These are phyloP conservation scores for Aspergillus japonicus DNA, from an alignment of 2,329 filamentous ascomycete genomes.

Conservation along the genomic window DNA sequence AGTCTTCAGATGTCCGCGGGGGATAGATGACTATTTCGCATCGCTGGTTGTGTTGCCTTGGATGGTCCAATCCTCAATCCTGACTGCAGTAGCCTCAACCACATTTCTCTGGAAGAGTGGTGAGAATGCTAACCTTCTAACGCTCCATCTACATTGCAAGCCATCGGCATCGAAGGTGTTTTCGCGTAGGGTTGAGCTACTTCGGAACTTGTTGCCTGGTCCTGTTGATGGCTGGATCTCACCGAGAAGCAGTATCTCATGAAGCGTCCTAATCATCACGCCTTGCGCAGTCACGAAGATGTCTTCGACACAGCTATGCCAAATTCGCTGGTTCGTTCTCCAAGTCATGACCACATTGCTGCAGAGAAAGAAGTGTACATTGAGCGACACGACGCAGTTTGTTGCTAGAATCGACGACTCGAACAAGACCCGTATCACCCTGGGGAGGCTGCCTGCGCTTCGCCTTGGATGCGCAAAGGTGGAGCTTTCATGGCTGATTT, in stretches of 20 bases:
- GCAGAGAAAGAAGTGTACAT: background rate
- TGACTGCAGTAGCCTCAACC: background rate
- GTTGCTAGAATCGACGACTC: too few relatives aligned
- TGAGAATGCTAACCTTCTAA: background rate
- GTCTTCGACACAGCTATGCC: background rate
- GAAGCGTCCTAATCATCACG: background rate
- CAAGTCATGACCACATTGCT: background rate
- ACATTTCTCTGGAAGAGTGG: background rate
- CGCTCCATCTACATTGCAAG: background rate
- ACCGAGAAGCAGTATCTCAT: background rate
- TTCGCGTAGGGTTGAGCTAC: background rate
- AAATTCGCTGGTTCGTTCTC: background rate
- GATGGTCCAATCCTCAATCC: too few relatives aligned
- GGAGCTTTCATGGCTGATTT: too few relatives aligned
- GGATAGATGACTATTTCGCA: too few relatives aligned
- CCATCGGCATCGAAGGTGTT: background rate
- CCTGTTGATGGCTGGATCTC: background rate
- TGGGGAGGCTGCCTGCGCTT: too few relatives aligned
- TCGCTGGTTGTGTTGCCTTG: too few relatives aligned
- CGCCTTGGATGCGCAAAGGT: too few relatives aligned
- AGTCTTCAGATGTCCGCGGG: too few relatives aligned
- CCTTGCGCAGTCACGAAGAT: background rate
- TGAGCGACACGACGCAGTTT: too few relatives aligned
- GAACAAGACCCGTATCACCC: too few relatives aligned
- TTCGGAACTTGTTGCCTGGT: background rate